Evolutionary conservation across 805 yeast genomes (phyloP), one percentile per base, ranked within the genome.

Genomic region (Sungouiella blattae): DNA sequence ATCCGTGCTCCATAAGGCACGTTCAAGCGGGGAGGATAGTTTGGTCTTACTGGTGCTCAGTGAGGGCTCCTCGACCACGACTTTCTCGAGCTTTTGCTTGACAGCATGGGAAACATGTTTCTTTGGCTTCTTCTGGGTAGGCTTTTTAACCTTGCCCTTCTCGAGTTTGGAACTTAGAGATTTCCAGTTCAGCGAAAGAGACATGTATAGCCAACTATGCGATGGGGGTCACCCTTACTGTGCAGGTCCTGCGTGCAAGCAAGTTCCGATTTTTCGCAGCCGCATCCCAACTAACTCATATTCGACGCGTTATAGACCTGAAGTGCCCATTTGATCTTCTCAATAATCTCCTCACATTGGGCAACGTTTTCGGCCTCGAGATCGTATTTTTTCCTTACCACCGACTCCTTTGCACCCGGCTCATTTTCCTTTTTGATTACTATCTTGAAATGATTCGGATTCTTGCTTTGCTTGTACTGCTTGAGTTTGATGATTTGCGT

Each of bases 321-420:
- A 24, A 76, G 62, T 22, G 85, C 69, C 51, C 73, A 70, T 32
- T 72, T 71, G 30, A 91, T 68, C 47, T 82, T 81, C n/a, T 73
- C 65, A 6, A 91, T 83, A 36, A 91, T 89, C 43, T 85, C 95
- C 24, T 69, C 71, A 30, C 93, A 77, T 39, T 83, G 83, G 2
- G 56, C 55, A 0, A 71, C 64, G 29, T 70, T 74, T 5, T 68
- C 67, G 0, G 96, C 93, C 50, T 89, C 97, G 38, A 91, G 71
- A 49, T 87, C 94, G 56, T 91, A 89, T 49, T 93, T 77, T 57
- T 89, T 88, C 21, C 83, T 75, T 2, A 84, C 83, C 2, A 73
- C 72, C 0, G 78, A 64, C 49, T 84, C 85, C 57, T 73, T 71
- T 2, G 52, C 46, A 1, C 51, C 47, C 13, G 39, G 35, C 28